These are phyloP conservation scores for Macrophomina pseudophaseolina DNA, from an alignment of 2,329 filamentous ascomycete genomes.

Conservation along the genomic window DNA sequence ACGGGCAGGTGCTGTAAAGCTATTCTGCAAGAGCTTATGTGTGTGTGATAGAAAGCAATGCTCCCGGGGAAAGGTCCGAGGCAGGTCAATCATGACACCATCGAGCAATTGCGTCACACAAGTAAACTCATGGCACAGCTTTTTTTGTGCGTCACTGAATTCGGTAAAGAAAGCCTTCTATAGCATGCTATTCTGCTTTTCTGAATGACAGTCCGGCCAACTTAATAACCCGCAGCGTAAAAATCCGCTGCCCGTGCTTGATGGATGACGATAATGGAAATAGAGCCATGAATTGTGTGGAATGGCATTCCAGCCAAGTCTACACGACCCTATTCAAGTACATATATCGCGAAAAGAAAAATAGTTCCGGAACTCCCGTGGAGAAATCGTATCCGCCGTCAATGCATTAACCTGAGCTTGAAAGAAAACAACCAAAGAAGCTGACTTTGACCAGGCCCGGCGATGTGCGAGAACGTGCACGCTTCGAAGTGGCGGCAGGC, in stretches of 20 bases:
- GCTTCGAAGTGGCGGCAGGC: too few relatives aligned
- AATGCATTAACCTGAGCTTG: constrained; percentile 13
- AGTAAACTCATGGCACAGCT: too few relatives aligned
- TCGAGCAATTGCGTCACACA: too few relatives aligned
- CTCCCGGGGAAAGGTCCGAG: neutral
- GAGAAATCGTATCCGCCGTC: constrained; percentile 1
- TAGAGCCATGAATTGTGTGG: neutral
- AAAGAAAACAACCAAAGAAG: neutral
- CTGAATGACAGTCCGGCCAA: neutral
- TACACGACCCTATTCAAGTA: neutral
- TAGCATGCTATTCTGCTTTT: too few relatives aligned
- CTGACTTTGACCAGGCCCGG: neutral
- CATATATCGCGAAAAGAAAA: neutral
- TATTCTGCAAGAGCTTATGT: too few relatives aligned
- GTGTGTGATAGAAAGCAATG: too few relatives aligned
- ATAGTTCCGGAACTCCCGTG: neutral
- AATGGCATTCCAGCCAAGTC: neutral
- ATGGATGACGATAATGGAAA: neutral
- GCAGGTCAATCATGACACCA: too few relatives aligned
- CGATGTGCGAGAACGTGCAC: too few relatives aligned
- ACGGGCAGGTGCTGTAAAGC: too few relatives aligned
- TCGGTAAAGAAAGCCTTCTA: too few relatives aligned
- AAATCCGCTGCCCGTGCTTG: neutral
- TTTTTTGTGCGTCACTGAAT: too few relatives aligned
- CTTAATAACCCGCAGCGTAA: neutral